phyloP scores from a whole-genome alignment of 2,329 filamentous ascomycete species.

The Cladobotryum mycophilum region DNA sequence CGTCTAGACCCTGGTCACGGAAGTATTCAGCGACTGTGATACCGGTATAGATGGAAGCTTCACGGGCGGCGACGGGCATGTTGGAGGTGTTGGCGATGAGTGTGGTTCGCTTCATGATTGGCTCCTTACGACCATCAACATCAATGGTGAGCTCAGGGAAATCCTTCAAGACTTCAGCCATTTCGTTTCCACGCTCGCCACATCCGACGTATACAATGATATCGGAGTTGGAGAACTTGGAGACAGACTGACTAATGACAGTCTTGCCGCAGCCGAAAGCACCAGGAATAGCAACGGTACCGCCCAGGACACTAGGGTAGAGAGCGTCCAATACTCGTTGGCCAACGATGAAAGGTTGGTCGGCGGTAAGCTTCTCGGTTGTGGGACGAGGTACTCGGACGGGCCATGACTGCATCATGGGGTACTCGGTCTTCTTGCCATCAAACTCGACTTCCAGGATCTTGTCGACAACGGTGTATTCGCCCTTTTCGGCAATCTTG shows the following conservation, averaged over 20 bases:
- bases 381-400: conserved; percentile 91
- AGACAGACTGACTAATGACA: conserved; percentile 96
- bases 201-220: conserved; percentile 94
- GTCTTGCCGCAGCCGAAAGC: conserved; percentile 99
- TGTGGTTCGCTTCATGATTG: conserved; percentile 99
- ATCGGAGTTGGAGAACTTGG: conserved; percentile 99
- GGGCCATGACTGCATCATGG: conserved; percentile 99
- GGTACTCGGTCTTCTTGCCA: conserved; percentile 86
- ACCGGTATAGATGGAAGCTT: conserved; percentile 96
- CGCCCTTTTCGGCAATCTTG: conserved; percentile 79
- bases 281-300: conserved; percentile 95
- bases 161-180: conserved; percentile 99
- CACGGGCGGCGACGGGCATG: conserved; percentile 97
- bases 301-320: conserved; percentile 93
- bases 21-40: conserved; percentile 97
- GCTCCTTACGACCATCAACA: conserved; percentile 88
- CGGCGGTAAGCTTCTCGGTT: conserved; percentile 84
- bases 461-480: conserved; percentile 90
- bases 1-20: conserved; percentile 91
- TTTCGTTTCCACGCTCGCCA: conserved; percentile 95
- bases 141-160: conserved; percentile 97
- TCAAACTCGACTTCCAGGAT: conserved; percentile 96
- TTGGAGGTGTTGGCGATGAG: conserved; percentile 99
- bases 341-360: conserved; percentile 89
- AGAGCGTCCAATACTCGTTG: conserved; percentile 94